Base-by-base conservation (phyloP, 2,329 filamentous ascomycete genomes). In the Penicillium sp. region DNA sequence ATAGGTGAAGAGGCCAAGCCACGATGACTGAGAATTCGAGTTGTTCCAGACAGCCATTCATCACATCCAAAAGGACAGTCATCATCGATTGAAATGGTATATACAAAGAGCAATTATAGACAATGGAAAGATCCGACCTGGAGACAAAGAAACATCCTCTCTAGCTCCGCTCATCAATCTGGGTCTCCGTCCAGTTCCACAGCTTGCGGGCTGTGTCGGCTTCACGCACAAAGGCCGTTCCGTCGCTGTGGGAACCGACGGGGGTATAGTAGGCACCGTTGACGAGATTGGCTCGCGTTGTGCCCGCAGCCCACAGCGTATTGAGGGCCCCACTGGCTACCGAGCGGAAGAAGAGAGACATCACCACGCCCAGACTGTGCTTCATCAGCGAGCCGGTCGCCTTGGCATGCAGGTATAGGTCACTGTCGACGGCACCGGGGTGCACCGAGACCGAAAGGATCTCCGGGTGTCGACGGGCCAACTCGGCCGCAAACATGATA, bases 381-480 rank as follows among this genome's bases (percentile, higher is more conserved):
- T 56, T 54, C 13, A 61, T 43, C 1, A 60, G 3, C 0, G 45
- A 16, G 27, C 59, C 60, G 1, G 51, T 42, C 8, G 56, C 42
- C 27, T 55, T 60, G 3, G 58, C 50, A 6, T 64, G 49, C 5
- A 55, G 43, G 36, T 69, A 72, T n/a, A 73, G 37, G 7, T 63
- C 60, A 29, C 67, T 72, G 4, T 60, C 45, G 23, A 72, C 68
- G 3, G 68, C 55, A 2, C 76, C 76, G 0, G 76, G 76, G 39
- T 79, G 76, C 1, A 79, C 51, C 0, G 71, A 66, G 7, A 77
- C 63, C 15, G 67, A 60, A 5, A 55, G 65, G 11, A 60, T 42
- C 1, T 58, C 51, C 3, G 57, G 57, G 26, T 69, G 59, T 0
- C 65, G 62, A 1, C 64, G 57, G 2, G 65, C 64, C 1, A 76